These are phyloP conservation scores for Candolleomyces efflorescens DNA, from an alignment of 768 basidiomycete genomes.

Conservation along the genomic window DNA sequence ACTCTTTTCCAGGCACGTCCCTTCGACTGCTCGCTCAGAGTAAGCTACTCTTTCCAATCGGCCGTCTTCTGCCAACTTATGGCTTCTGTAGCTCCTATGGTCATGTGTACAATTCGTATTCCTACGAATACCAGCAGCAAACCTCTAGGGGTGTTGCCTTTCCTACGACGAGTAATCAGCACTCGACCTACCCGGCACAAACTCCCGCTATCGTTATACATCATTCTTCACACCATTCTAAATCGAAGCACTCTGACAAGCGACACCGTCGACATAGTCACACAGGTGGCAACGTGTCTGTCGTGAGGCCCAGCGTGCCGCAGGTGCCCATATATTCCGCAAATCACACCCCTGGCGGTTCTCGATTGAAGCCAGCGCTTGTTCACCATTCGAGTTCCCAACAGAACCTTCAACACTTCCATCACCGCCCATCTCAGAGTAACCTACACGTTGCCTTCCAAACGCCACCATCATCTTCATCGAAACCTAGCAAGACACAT, in stretches of 20 bases:
- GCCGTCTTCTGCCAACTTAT: not conserved
- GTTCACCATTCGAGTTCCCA: slow-evolving; percentile 5
- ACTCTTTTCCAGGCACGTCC: not conserved
- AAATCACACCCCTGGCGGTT: not conserved
- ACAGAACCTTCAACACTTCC: not conserved
- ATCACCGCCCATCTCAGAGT: slow-evolving; percentile 12
- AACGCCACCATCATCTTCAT: slow-evolving; percentile 15
- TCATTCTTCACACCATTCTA: slow-evolving; percentile 8
- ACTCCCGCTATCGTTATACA: slow-evolving; percentile 1
- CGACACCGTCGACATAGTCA: slow-evolving; percentile 10
- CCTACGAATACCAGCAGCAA: not conserved
- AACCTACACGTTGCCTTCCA: slow-evolving; percentile 21
- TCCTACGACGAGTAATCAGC: not conserved
- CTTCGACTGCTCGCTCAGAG: slow-evolving; percentile 1
- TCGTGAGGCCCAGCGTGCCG: not conserved
- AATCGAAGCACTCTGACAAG: not conserved
- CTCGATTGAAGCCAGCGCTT: slow-evolving; percentile 5
- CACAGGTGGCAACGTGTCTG: not conserved
- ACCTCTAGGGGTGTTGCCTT: not conserved
- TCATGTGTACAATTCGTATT: not conserved
- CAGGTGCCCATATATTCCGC: slow-evolving; percentile 2
- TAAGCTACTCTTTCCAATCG: not conserved
- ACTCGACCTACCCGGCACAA: not conserved
- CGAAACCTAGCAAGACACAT: not conserved
- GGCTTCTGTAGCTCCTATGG: not conserved